Evolutionary conservation across 2,329 filamentous ascomycete genomes (phyloP).

Genomic region (Fonsecaea pugnacius): DNA sequence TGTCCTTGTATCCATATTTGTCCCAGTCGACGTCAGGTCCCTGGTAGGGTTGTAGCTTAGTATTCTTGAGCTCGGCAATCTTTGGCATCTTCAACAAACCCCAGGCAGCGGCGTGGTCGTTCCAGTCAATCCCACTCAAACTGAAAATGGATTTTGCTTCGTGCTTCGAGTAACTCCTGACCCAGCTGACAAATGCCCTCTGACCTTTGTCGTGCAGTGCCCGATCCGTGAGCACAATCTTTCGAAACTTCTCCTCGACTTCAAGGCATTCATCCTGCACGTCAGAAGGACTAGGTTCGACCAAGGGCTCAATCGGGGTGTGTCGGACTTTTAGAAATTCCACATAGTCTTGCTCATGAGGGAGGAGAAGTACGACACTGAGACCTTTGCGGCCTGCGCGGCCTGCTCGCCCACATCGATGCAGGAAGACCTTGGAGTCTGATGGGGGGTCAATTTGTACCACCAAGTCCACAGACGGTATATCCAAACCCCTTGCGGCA

Average conservation of each 20-base stretch:
- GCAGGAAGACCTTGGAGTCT: conserved; percentile 82
- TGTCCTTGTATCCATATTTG: conserved; percentile 72
- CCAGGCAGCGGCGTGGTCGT: conserved; percentile 78
- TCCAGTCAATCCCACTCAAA: conserved; percentile 80
- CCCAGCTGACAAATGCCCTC: conserved; percentile 89
- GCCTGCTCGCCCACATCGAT: conserved; percentile 67
- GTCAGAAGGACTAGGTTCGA: conserved; percentile 61
- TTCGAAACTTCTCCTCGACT: conserved; percentile 65
- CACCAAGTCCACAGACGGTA: conserved; percentile 88
- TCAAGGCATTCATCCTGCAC: conserved; percentile 64
- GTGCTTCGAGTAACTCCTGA: conserved; percentile 88
- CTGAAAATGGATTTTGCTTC: conserved; percentile 90
- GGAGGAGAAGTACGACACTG: conserved; percentile 82
- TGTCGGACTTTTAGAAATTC: conserved; percentile 84
- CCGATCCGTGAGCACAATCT: conserved; percentile 60
- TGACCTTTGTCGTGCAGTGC: conserved; percentile 85
- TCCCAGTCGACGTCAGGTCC: conserved; percentile 70
- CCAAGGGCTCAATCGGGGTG: conserved; percentile 74
- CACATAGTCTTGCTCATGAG: conserved; percentile 89
- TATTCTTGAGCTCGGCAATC: conserved; percentile 86
- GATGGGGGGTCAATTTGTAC: conserved; percentile 84
- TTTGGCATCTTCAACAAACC: conserved; percentile 83
- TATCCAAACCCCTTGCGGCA: conserved; percentile 86
- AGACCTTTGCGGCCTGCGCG: conserved; percentile 72
- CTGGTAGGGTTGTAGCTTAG: conserved; percentile 69